Conservation (phyloP, 148 eudicot genomes). For the Vaccinium corymbosum region DNA sequence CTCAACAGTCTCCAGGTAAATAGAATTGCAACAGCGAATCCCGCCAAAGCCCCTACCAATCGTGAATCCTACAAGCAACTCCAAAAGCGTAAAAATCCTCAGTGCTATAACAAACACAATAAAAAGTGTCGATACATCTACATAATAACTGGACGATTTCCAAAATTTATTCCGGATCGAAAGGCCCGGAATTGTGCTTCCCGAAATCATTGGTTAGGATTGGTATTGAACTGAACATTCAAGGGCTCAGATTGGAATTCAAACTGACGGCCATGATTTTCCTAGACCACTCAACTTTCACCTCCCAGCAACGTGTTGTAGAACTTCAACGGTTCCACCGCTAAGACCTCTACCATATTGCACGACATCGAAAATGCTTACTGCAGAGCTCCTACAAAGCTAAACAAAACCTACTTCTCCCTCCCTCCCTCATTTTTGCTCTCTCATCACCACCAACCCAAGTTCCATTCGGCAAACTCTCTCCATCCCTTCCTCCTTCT, state of each 20-base stretch:
- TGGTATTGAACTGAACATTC: background rate
- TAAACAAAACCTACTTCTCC: background rate
- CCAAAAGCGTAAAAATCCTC: background rate
- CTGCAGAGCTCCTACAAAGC: background rate
- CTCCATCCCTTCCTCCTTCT: too few relatives aligned
- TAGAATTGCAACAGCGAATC: conserved; percentile 72
- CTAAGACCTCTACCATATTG: too few relatives aligned
- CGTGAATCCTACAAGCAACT: conserved; percentile 48
- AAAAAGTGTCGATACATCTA: background rate
- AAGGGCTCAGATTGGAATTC: background rate
- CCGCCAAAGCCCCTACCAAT: conserved; percentile 76
- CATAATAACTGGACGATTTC: background rate
- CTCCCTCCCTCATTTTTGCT: background rate
- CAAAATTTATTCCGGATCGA: background rate
- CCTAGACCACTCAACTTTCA: background rate
- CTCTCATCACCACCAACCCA: too few relatives aligned
- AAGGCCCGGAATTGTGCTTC: background rate
- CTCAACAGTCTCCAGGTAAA: conserved; percentile 76
- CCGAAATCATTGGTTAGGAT: background rate
- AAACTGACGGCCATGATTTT: background rate
- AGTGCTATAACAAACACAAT: background rate
- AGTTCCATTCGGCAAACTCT: too few relatives aligned
- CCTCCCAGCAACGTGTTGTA: background rate
- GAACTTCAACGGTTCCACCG: background rate
- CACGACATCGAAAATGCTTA: too few relatives aligned